These are phyloP conservation scores for Ceratobasidium sp. DNA, from an alignment of 1,284 basidiomycete genomes.

Conservation along the genomic window DNA sequence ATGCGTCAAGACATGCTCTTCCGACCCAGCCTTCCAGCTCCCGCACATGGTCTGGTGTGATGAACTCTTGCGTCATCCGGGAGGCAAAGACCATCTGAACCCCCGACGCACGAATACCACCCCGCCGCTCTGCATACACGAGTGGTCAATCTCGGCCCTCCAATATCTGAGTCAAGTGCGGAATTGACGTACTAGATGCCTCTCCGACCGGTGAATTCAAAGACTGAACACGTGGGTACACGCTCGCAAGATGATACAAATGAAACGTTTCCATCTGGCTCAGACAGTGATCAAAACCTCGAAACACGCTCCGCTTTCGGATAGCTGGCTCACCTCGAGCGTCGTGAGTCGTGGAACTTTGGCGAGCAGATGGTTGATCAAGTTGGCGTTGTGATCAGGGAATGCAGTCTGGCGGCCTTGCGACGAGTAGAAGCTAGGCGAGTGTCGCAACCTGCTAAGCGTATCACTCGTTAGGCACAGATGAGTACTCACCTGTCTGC, in stretches of 20 bases:
- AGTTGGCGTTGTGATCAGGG: constrained; percentile 76
- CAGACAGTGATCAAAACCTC: constrained; percentile 8
- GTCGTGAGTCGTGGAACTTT: constrained; percentile 69
- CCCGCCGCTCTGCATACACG: constrained; percentile 1
- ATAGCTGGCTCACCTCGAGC: constrained; percentile 69
- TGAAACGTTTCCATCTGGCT: constrained; percentile 86
- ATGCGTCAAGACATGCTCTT: constrained; percentile 65
- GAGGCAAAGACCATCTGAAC: constrained; percentile 89
- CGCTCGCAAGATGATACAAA: constrained; percentile 74
- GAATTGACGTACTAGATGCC: not conserved
- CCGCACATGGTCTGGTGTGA: constrained; percentile 76
- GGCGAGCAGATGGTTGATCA: constrained; percentile 71
- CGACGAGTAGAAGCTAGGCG: constrained; percentile 81
- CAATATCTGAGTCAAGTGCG: constrained; percentile 12
- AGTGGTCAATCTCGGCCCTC: not conserved
- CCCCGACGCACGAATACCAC: constrained; percentile 75
- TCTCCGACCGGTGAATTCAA: no score
- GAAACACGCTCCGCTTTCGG: not conserved
- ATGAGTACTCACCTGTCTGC: constrained; percentile 72
- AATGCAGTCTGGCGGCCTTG: constrained; percentile 86
- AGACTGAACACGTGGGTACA: constrained; percentile 36
- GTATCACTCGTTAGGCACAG: constrained; percentile 29
- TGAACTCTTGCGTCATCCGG: constrained; percentile 80
- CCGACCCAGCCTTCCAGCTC: constrained; percentile 78
- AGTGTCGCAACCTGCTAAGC: not conserved